phyloP scores from a whole-genome alignment of 352 stramenopile genomes.

The Phytopythium boreale region DNA sequence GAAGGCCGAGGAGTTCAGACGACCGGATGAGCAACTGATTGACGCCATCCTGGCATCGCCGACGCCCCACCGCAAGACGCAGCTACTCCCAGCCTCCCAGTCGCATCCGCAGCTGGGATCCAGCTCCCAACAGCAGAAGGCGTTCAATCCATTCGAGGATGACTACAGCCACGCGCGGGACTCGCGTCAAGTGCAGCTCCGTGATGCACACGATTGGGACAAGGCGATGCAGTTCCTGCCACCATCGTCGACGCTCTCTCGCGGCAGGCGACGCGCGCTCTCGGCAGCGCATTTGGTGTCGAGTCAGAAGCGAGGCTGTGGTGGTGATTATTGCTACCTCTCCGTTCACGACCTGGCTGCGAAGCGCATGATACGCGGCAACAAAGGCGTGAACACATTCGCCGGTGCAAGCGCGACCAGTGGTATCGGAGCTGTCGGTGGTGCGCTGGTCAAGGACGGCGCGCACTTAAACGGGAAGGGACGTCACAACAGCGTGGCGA shows the following conservation, averaged over 20 bases:
- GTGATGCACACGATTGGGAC: constrained; percentile 40
- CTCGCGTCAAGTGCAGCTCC: constrained; percentile 19
- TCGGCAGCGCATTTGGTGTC: constrained; percentile 67
- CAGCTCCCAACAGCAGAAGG: background rate
- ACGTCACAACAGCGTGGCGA: constrained; percentile 45
- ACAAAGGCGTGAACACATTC: background rate
- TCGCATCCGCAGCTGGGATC: constrained; percentile 14
- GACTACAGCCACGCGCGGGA: background rate
- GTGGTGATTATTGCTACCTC: constrained; percentile 64
- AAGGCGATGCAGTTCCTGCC: constrained; percentile 56
- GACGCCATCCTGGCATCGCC: constrained; percentile 69
- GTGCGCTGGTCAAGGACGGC: constrained; percentile 6
- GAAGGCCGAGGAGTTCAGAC: constrained; percentile 40
- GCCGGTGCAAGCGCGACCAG: background rate
- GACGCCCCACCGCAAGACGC: constrained; percentile 27
- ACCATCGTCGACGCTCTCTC: constrained; percentile 48
- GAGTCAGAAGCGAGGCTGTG: constrained; percentile 72
- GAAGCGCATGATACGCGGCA: constrained; percentile 35
- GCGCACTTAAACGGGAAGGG: constrained; percentile 12
- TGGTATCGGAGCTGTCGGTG: background rate
- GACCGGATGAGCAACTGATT: constrained; percentile 60
- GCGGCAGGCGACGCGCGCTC: constrained; percentile 40
- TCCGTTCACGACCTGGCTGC: constrained; percentile 33
- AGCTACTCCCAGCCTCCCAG: constrained; percentile 26
- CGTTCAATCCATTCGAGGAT: constrained; percentile 39